A percentile compares a stretch with the other conserved stretches of the same genome.
Conservation (phyloP, 75 land plant genomes). For the Cunninghamia lanceolata region DNA sequence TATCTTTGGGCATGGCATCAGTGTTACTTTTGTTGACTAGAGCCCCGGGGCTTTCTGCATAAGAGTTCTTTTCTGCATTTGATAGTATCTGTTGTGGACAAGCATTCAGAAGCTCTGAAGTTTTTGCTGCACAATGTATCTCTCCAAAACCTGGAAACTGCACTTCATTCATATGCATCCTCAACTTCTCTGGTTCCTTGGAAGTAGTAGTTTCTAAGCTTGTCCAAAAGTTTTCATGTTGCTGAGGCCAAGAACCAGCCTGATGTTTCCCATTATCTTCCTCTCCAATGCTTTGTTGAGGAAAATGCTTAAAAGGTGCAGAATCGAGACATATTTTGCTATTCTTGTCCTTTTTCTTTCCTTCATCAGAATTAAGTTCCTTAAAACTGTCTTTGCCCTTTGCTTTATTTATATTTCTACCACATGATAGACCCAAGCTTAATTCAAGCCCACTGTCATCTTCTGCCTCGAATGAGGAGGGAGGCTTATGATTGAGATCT, state of each 20-base stretch:
- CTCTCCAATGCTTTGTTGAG: conserved; percentile 18
- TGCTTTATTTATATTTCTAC: conserved; percentile 32
- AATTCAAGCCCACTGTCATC: conserved; percentile 63
- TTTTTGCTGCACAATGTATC: background rate
- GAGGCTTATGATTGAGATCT: background rate
- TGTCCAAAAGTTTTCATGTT: conserved; percentile 36
- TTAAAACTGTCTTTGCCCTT: conserved; percentile 27
- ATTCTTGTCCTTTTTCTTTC: conserved; percentile 10
- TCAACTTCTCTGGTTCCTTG: conserved; percentile 16
- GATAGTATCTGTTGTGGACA: background rate
- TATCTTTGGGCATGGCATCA: background rate
- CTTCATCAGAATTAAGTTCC: conserved; percentile 32
- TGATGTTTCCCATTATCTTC: conserved; percentile 18
- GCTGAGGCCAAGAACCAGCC: conserved; percentile 13
- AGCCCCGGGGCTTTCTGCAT: background rate
- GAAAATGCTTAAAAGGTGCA: conserved; percentile 27
- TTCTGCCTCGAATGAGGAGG: conserved; percentile 20
- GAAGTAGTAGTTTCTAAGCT: conserved; percentile 16
- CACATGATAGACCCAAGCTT: conserved; percentile 56
- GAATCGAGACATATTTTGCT: background rate
- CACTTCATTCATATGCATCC: conserved; percentile 10
- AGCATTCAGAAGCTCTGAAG: background rate
- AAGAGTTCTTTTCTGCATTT: background rate
- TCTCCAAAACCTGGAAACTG: conserved; percentile 15
- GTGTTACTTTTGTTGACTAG: background rate